Base-by-base conservation (phyloP, 1,139 yeast species). In the Yamadazyma mexicana region DNA sequence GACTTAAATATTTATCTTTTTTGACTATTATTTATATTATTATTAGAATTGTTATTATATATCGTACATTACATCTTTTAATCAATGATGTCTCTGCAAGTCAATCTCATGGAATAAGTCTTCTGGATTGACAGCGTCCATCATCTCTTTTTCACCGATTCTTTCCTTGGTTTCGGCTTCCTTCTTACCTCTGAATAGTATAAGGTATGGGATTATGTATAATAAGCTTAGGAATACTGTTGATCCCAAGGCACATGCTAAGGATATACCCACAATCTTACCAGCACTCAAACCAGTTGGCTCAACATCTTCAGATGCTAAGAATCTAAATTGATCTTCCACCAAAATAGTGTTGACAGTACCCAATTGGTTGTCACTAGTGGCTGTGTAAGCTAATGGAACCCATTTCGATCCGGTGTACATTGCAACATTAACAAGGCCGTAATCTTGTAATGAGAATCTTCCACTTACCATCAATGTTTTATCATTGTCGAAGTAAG, bases 181-280 rank as follows among this genome's bases (percentile, higher is more conserved):
- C 61, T 64, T 52, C 70, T 69, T 59, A 64, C 50, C 66, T 57
- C 64, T 71, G 67, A 66, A 75, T 35, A 75, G 68, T 35, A 70
- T 67, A 55, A 70, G 69, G 42, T 75, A 70, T 4, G 83, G 74
- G 4, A 80, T 58, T 11, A 84, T 68, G 43, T 86, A 89, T 32
- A 80, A 58, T 20, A 79, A 64, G 20, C 92, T 85, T 38, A 91
- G 59, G 1, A 87, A 57, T 9, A 83, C 68, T 34, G 91, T 78
- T 2, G 96, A 79, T 1, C 92, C 96, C 31, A 92, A 61, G 0
- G 98, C 91, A 55, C 92, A 77, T 0, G 97, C 98, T 42, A 89
- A 73, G 0, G 96, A 84, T 28, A 92, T 80, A 24, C 96, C 83
- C 6, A 89, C 95, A 15, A 91, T 89, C 57, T 82, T 87, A 1